Base-by-base conservation (phyloP, 2,329 filamentous ascomycete species). In the Calonectria multiphialidica region DNA sequence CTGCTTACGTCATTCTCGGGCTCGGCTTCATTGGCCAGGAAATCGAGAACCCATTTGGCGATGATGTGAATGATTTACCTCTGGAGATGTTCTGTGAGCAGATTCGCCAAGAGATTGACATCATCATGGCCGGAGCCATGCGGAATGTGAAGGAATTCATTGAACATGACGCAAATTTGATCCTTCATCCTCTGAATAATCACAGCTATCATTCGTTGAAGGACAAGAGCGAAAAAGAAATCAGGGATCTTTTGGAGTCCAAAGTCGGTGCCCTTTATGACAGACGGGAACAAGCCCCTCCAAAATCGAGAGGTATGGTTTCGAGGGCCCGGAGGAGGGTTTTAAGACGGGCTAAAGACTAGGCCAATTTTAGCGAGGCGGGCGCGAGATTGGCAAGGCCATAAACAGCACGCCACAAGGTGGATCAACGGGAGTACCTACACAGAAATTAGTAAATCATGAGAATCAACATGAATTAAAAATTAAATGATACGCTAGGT, bases 31-130 rank as follows among this genome's bases (percentile, higher is more conserved):
- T 96, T 78, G 94, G 94, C 53, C 90, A 90, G 73, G 94, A 96
- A 83, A 93, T 96, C 75, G 94, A 96, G 82, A 94, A 96, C 79
- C 94, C 94, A 3, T 96, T 96, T 82, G 94, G 94, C 69, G 88
- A 91, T 74, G 94, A 96, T 75, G 94, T 95, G 76, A 96, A 96
- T 80, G 94, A 96, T 82, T 84, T 95, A 45, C 92, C 93, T 0
- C 87, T 95, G 7, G 94, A 96, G 80, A 85, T 88, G 13, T 97
- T 92, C 86, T 96, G 94, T 84, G 88, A 91, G 44, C 92, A 95
- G 78, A 87, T 96, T 30, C 90, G 92, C 23, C 82, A 88, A 25
- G 94, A 97, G 78, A 87, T 96, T 74, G 93, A 96, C 79, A 90
- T 93, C 70, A 90, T 96, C 40, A 28, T 62, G 40, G 57, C 37